Evolutionary conservation across 257 asterid genomes (phyloP).

Genomic region (Ajuga chamaepitys): DNA sequence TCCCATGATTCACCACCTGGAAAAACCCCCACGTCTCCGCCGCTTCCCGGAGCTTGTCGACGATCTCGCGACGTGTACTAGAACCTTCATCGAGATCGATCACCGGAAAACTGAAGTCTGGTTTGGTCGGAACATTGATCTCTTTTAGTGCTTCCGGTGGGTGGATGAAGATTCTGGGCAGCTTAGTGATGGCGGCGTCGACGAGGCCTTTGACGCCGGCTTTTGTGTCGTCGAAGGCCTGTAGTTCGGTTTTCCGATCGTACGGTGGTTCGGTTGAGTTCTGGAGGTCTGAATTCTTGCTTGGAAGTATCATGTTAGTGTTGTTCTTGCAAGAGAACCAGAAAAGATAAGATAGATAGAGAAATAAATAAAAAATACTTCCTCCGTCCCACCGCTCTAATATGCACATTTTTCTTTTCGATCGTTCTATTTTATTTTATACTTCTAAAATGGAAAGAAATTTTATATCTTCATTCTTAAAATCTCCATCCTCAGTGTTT

Average conservation of each 20-base stretch:
- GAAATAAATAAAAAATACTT: too few relatives aligned
- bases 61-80: background rate
- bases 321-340: background rate
- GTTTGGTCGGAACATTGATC: background rate
- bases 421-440: too few relatives aligned
- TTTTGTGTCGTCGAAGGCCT: conserved; percentile 32
- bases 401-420: too few relatives aligned
- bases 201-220: conserved; percentile 31
- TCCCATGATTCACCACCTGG: conserved; percentile 33
- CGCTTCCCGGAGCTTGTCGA: conserved; percentile 15
- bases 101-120: conserved; percentile 18
- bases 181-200: conserved; percentile 24
- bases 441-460: too few relatives aligned
- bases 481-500: too few relatives aligned
- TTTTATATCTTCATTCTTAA: too few relatives aligned
- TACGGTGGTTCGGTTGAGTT: background rate
- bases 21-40: conserved; percentile 24
- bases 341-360: too few relatives aligned
- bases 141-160: conserved; percentile 1
- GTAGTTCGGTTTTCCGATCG: conserved; percentile 18
- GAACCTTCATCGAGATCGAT: conserved; percentile 21
- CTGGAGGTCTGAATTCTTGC: background rate
- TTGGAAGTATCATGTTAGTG: background rate
- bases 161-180: conserved; percentile 28
- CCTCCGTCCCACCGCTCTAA: too few relatives aligned